Base-by-base conservation (phyloP, 148 eudicot species). In the Fagopyrum tataricum region DNA sequence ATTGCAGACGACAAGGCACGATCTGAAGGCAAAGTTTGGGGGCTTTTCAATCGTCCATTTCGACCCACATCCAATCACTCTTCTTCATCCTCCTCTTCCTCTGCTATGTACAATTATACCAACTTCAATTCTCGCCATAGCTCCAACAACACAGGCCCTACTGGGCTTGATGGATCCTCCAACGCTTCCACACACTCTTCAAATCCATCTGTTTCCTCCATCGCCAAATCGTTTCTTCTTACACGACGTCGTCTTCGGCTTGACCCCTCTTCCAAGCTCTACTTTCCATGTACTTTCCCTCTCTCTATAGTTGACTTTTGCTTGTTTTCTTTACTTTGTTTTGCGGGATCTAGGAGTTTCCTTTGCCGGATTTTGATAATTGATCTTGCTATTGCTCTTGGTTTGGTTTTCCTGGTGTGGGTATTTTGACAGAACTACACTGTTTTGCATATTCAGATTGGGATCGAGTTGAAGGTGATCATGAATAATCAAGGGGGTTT, bases 221-320 rank as follows among this genome's bases (percentile, higher is more conserved):
- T 94, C 13, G 96, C 98, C 7, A 87, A 86, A 82, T 94, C 97
- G 73, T 79, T 94, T 7, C 83, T 94, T 13, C 98, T 92, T 4
- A 82, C 87, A 24, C 85, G 95, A 13, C 97, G 98, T 49, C 92
- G 97, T 78, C 83, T 94, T 44, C 84, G 92, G 37, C 98, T 94
- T 68, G 98, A 94, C 81, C 98, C 96, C 0, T 20, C 93, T 8
- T 84, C 74, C 72, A 94, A 89, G 87, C 97, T 91, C 58, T 94
- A 88, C 77, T 94, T 94, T 24, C 98, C 98, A 0, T 89, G 98
- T 94, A 87, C 43, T 74, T 21, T 2, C 21, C 71, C 58, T 69
- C 72, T 76, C 44, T 24, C 26, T 14, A 9, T 44, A 21, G 9
- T 43, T 66, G 55, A 58, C 73, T 75, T 15, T 31, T 31, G 37